Base-by-base conservation (phyloP, 2,329 filamentous ascomycete species). In the Huntiella abstrusa region DNA sequence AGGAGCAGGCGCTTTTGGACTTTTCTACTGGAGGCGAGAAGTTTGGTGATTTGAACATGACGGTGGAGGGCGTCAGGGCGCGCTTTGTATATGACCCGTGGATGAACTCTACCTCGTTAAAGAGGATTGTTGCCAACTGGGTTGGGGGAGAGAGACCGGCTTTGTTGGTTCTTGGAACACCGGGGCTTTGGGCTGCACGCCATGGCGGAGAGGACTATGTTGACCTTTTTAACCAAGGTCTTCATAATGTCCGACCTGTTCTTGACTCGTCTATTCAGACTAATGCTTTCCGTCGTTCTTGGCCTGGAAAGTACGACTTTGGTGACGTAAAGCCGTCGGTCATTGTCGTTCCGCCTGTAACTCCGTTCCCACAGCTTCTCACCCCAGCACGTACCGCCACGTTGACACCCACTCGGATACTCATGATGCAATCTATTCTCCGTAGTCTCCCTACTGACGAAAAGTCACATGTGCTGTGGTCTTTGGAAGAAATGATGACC, bases 51-150 rank as follows among this genome's bases (percentile, higher is more conserved):
- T 36, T 52, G 6, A 57, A 60, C 3, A 65, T 70, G 47, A 57
- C 59, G 4, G 10, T 40, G 22, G 62, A 62, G 1, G 60, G 61
- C 11, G 62, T 72, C 2, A 62, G 55, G 22, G 53, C 78, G 19
- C 60, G 70, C 41, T 77, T 76, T 51, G 56, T 76, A 8, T 80
- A 73, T 73, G 75, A 80, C 56, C 75, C 76, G 0, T 77, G 64
- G 59, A 60, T 79, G 72, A 79, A 55, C 55, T 62, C 17, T 54
- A 59, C 11, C 62, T 6, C 8, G 3, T 35, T 49, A 11, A 32
- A 33, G 13, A 28, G 43, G 4, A 28, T 68, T 41, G 53, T 75
- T 37, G 54, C 57, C 22, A 32, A 44, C 32, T 33, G 28, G 58
- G 34, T 39, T 19, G 19, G 33, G 4, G 42, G 12, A 2, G n/a